Conservation (phyloP, 768 basidiomycete genomes). For the Boletus tomentosulus region DNA sequence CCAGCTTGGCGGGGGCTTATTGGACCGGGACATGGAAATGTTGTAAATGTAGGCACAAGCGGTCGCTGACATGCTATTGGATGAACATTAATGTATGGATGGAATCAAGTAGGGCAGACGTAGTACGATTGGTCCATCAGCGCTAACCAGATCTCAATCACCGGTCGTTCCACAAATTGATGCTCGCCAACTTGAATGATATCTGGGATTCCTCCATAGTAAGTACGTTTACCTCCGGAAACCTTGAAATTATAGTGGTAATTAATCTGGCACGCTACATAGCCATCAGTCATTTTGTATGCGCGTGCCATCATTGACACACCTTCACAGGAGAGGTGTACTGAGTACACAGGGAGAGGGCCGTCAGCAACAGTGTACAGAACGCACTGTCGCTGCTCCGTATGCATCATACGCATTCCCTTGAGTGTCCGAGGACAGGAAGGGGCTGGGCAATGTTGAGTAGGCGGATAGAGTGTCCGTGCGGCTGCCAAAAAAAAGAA, state of each 20-base stretch:
- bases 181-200: slow-evolving; percentile 1
- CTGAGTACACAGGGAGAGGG: background rate
- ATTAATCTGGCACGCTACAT: background rate
- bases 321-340: slow-evolving; percentile 9
- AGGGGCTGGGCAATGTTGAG: background rate
- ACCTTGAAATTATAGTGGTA: too few relatives aligned
- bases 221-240: background rate
- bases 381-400: background rate
- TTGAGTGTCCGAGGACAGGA: background rate
- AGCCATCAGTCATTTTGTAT: background rate
- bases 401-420: background rate
- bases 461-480: slow-evolving; percentile 1
- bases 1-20: background rate
- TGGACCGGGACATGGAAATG: background rate
- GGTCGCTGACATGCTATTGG: background rate
- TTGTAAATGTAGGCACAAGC: background rate
- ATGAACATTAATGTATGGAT: background rate
- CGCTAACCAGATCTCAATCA: background rate
- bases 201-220: slow-evolving; percentile 2
- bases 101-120: too few relatives aligned
- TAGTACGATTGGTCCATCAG: slow-evolving; percentile 2
- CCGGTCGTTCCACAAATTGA: too few relatives aligned
- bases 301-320: background rate
- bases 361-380: background rate
- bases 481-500: background rate